Conservation (phyloP, 2,329 filamentous ascomycete species). For the Parascedosporium putredinis region DNA sequence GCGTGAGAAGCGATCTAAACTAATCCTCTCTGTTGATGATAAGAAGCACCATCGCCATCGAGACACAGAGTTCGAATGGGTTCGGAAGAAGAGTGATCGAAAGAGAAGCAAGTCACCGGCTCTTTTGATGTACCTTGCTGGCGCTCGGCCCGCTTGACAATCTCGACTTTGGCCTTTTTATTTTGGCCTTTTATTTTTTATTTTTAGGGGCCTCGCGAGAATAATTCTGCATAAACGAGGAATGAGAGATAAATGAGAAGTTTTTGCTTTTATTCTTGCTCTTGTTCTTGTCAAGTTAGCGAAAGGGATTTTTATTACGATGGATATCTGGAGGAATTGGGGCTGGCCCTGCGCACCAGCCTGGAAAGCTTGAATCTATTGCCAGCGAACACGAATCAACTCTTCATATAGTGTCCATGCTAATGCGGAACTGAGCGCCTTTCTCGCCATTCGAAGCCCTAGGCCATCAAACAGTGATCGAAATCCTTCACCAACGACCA, state of each 20-base stretch:
- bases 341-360: too few species aligned
- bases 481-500: constrained; percentile 73
- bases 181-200: too few species aligned
- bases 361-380: too few species aligned
- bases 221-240: too few species aligned
- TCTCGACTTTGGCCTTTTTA: background rate
- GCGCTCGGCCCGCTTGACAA: constrained; percentile 30
- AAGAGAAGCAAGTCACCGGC: constrained; percentile 46
- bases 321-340: too few species aligned
- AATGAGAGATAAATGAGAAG: too few species aligned
- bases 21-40: constrained; percentile 37
- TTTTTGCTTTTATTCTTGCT: too few species aligned
- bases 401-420: constrained; percentile 98
- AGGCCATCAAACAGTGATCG: constrained; percentile 78
- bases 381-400: constrained; percentile 50
- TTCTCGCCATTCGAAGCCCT: constrained; percentile 76
- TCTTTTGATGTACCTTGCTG: constrained; percentile 47
- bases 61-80: constrained; percentile 39
- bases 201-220: too few species aligned
- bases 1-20: constrained; percentile 42
- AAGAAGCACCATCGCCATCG: constrained; percentile 29
- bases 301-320: too few species aligned
- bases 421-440: constrained; percentile 86
- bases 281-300: background rate
- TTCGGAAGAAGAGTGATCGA: constrained; percentile 44